Evolutionary conservation across 805 yeast species (phyloP), one percentile per base, ranked within the genome.

Genomic region (Kuraishia molischiana): DNA sequence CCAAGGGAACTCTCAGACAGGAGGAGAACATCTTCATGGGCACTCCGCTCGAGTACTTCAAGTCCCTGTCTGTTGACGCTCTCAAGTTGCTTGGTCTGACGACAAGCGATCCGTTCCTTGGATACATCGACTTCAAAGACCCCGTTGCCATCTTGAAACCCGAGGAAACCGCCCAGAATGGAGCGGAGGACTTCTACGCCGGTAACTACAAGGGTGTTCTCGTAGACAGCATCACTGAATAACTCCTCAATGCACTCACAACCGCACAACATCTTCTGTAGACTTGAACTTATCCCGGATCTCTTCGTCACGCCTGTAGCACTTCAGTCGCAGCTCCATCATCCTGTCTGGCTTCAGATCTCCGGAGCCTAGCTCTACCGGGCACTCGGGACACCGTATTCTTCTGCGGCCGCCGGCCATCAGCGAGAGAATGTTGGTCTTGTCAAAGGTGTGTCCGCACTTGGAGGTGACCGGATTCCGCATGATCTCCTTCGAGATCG

Each of bases 371-470:
- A 79, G 43, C 3, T 37, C 41, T 4, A 56, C 60, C 6, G 59
- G 54, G 50, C 85, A 79, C 15, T 62, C 72, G 24, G 92, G 90
- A 51, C 94, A 84, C 15, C 55, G 57, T 17, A 50, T 46, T 3
- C 51, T 40, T 0, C 36, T 5, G 11, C 40, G 18, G 32, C 41
- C 37, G 24, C 14, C 44, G 43, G 6, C 45, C 46, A 38, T 63
- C 36, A 59, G 63, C 61, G 15, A 53, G 55, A 9, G 44, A 34
- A 81, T 59, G 17, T 73, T 66, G 3, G 48, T 56, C 37, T 59
- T 56, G 46, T 82, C 89, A 50, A 68, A 81, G 0, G 74, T 72
- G 56, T 84, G 94, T 0, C 64, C 61, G 56, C 94, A 84, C 22
- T 51, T 55, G 3, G 80, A 72, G n/a, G 61, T 67, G 47, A 72